These are phyloP conservation scores for Neostapfia colusana DNA, from an alignment of 176 grass and related monocot genomes.

Conservation along the genomic window DNA sequence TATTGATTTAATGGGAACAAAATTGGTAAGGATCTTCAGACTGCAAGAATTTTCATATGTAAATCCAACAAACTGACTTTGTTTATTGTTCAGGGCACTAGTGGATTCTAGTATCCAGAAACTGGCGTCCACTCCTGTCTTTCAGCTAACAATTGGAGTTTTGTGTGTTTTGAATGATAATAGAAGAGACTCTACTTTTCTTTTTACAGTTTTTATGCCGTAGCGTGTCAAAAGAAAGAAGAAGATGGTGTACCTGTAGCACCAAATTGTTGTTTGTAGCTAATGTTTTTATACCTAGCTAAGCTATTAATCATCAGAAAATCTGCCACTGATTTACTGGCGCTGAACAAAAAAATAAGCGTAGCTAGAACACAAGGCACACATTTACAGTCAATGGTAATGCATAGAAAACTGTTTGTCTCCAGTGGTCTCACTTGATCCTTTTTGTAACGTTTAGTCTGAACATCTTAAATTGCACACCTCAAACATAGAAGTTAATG, in stretches of 20 bases:
- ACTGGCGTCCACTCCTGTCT: no score
- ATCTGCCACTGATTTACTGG: neutral
- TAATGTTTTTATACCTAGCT: conserved; percentile 2
- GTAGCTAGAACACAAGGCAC: neutral
- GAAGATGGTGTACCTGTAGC: neutral
- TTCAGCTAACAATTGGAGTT: no score
- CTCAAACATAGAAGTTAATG: neutral
- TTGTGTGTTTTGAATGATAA: no score
- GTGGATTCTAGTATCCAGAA: no score
- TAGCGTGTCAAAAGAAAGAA: neutral
- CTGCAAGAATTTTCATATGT: no score
- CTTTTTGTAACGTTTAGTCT: neutral
- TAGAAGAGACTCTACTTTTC: no score
- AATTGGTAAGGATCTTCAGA: no score
- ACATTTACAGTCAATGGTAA: neutral
- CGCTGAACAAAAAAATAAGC: neutral
- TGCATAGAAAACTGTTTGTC: neutral
- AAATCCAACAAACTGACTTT: no score
- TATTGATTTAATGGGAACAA: no score
- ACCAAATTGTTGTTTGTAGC: neutral
- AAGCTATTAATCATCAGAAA: neutral
- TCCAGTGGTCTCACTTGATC: neutral
- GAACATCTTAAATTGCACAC: neutral
- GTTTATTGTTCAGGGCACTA: no score
- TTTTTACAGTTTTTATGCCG: neutral